Base-by-base conservation (phyloP, 306 rosid species). In the Hylodesmum podocarpum region DNA sequence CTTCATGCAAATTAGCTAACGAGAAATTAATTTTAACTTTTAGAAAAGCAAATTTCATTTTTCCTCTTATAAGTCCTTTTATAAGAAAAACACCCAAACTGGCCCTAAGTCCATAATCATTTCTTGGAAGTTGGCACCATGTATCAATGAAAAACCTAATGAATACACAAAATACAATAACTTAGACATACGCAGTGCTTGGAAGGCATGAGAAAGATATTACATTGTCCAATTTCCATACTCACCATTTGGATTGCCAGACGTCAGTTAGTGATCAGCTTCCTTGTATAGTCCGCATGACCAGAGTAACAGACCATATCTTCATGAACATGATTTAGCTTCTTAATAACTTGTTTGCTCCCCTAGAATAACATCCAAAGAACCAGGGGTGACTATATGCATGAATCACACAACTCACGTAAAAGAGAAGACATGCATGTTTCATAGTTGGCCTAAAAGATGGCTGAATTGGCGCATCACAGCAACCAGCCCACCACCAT, bases 61-160 rank as follows among this genome's bases (percentile, higher is more conserved):
- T n/a, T n/a, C n/a, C n/a, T n/a, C n/a, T n/a, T n/a, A n/a, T n/a
- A n/a, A n/a, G n/a, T n/a, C n/a, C n/a, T n/a, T n/a, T n/a, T n/a
- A n/a, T n/a, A n/a, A n/a, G n/a, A n/a, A n/a, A n/a, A n/a, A n/a
- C n/a, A n/a, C n/a, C n/a, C n/a, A n/a, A n/a, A n/a, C n/a, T n/a
- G n/a, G n/a, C n/a, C n/a, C n/a, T n/a, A 72, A 39, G 73, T 59
- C 22, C 40, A 8, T 50, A 59, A 67, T 53, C 64, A 78, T 75
- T 46, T 39, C 51, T 47, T 58, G 57, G 79, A 43, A 63, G 22
- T 46, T 57, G 49, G 66, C 43, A 59, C 12, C 40, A 53, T 49
- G 24, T 1, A 41, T 16, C 73, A 37, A 51, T 16, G 44, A 53
- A 62, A 59, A 37, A 58, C n/a, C 28, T 68, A 15, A 10, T 12